Evolutionary conservation across 1,139 yeast species (phyloP), one percentile per base, ranked within the genome.

Genomic region (Taphrina sp.): DNA sequence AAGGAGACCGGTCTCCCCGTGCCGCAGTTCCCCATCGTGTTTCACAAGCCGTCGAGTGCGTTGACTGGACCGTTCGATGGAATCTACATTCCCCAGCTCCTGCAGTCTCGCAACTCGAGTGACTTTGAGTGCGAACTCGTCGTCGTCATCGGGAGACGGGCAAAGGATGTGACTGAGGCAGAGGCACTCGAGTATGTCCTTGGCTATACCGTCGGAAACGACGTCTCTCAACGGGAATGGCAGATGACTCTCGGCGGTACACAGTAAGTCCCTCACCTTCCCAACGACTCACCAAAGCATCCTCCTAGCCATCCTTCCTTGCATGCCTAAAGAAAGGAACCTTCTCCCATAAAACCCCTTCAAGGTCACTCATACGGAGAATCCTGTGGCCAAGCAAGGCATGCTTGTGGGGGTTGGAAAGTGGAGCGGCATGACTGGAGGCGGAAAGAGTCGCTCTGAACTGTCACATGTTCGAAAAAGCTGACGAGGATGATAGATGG

Each of bases 61-160:
- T 34, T 61, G 24, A 56, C 53, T 22, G 64, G 64, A 1, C 64
- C 64, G 2, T 12, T 7, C 31, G 60, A 61, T 8, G 49, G 52
- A 12, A 61, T 61, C 33, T 61, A 61, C 71, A 75, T 78, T 17
- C 80, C 80, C 17, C 59, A 60, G 38, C 66, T 73, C 61, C 76
- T 76, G n/a, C 79, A 74, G 62, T 26, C 31, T 26, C 62, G 64
- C 7, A 26, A 26, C 31, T 72, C 67, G 33, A 65, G 67, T 46
- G 82, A 79, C 62, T 78, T 78, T 62, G 82, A 78, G 62, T 77
- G 77, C 41, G 83, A 78, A 62, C 72, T 78, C 39, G 79, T 76
- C 7, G 74, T 76, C 23, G 76, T 78, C 3, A 77, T 78, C 58
- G 82, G 82, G n/a, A 75, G 73, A 63, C 62, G 68, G 7, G 77